Base-by-base conservation (phyloP, 2,329 filamentous ascomycete genomes). In the Fusarium palustre region DNA sequence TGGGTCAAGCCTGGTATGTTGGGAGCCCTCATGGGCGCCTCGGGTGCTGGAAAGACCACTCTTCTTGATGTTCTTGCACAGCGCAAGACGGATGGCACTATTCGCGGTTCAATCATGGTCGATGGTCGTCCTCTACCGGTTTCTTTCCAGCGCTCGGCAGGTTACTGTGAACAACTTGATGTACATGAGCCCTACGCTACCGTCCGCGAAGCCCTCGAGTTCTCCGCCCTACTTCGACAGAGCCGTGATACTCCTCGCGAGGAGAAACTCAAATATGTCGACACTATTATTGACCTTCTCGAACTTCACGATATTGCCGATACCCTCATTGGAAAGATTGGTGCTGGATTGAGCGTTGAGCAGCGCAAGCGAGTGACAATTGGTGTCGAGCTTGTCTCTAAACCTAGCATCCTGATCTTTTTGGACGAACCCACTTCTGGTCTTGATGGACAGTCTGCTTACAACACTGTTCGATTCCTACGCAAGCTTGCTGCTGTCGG, bases 1-100 rank as follows among this genome's bases (percentile, higher is more conserved):
- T 97, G 91, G 88, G 91, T 94, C 57, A 92, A 93, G 78, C 92
- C 92, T 2, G 92, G 92, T 46, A 93, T 90, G 68, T 79, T 94
- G 22, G 92, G 90, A 4, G 92, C 91, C 7, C 82, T 95, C n/a
- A 92, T 94, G 92, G 90, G 92, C 73, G 88, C 91, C 3, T 92
- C 90, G 13, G 92, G 92, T 69, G 93, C 93, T 18, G 93, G 93
- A 53, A 97, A 97, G 79, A 97, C 93, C 0, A 96, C 93, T 0
- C 85, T 97, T 4, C 83, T 97, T 9, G 93, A 97, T 77, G 91
- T 93, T 4, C 85, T 97, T 33, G 93, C 93, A 7, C 92, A 91
- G 64, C 88, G 92, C 71, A 91, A 92, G 61, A 94, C 91, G 1
- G 92, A 92, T 80, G 92, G 92, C 70, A 89, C 91, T 4, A 91